phyloP scores from a whole-genome alignment of 164 flowering plant species.

The Liriodendron chinense region DNA sequence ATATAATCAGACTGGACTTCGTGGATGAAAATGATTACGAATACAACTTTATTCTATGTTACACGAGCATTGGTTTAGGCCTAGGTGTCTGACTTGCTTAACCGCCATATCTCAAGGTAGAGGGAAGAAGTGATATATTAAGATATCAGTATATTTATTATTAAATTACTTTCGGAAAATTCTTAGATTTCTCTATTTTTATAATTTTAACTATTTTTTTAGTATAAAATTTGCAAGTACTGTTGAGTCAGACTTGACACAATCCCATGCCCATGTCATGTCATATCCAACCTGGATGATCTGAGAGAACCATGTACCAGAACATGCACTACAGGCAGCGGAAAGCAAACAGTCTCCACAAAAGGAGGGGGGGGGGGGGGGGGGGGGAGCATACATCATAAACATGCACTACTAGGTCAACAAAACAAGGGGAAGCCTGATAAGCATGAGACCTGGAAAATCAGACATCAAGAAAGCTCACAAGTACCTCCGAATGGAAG shows the following conservation, averaged over 20 bases:
- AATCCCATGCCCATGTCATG: neutral
- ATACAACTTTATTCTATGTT: neutral
- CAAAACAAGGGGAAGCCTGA: neutral
- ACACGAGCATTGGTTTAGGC: neutral
- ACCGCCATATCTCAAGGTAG: neutral
- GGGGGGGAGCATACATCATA: no score
- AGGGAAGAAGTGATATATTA: neutral
- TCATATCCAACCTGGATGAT: neutral
- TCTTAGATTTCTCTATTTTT: neutral
- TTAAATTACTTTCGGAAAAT: neutral
- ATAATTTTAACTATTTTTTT: no score
- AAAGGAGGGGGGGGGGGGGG: no score
- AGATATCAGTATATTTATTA: neutral
- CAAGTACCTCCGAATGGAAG: conserved; percentile 74
- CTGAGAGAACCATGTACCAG: neutral
- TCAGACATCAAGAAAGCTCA: neutral
- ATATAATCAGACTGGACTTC: neutral
- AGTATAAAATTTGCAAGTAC: no score
- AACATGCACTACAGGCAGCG: no score
- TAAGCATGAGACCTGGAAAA: neutral
- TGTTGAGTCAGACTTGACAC: no score
- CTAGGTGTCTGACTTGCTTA: neutral
- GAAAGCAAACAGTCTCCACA: no score
- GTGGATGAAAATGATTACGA: neutral
- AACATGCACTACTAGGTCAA: no score